Evolutionary conservation across 2,329 filamentous ascomycete genomes (phyloP), one percentile per base, ranked within the genome.

Genomic region (Xylaria multiplex): DNA sequence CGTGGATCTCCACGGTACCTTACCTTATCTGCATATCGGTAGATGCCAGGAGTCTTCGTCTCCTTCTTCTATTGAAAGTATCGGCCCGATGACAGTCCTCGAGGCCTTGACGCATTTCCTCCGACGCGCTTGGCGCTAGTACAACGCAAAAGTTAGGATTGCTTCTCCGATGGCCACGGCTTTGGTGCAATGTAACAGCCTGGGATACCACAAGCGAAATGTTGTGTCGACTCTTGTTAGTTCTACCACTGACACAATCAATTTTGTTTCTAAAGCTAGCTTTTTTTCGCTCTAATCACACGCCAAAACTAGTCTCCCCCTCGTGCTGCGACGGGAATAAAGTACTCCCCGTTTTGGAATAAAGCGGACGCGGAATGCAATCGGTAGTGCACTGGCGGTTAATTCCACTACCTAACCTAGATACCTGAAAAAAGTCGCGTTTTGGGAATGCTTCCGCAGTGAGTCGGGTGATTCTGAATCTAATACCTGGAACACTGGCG

Each of bases 21-120:
- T 53, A 53, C 46, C 42, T 64, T 60, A 48, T 57, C 49, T 59
- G 14, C 24, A 56, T 37, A 62, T 59, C 43, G 35, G 53, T 61
- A 69, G 64, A 61, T 59, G 45, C 42, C 37, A 62, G 22, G 16
- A 35, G 45, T 40, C 59, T 48, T 50, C 46, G 42, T 57, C 59
- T 59, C 32, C 43, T n/a, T 55, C 52, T 58, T 14, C 19, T 49
- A 32, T 66, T 35, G 35, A 58, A 59, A 59, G 56, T 50, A 60
- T 68, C 64, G 66, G 66, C 45, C 66, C 64, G 66, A 68, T 64
- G 63, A 32, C 40, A 61, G 42, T 55, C 46, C 46, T 57, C 8
- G 30, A 37, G 45, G 59, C 42, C 59, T 27, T 54, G 32, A 35
- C 32, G 27, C 56, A 48, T 65, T 27, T 16, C 42, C 53, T 19